Percentiles rank a stretch among this genome's conserved stretches.
Conservation (phyloP, 768 basidiomycete species). For the Cyathus striatus region DNA sequence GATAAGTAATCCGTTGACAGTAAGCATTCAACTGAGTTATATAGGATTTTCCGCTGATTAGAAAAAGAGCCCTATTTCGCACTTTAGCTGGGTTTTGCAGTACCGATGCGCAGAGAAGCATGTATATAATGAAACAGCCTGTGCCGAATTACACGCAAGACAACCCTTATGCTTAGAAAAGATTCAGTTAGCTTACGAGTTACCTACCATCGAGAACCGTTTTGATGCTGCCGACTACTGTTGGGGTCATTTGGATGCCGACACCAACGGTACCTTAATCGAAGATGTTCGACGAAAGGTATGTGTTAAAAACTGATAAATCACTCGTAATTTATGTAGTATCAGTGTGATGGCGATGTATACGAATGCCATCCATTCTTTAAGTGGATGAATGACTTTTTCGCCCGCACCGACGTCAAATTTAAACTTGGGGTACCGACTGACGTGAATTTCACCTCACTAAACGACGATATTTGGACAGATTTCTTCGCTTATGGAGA, state of each 20-base stretch:
- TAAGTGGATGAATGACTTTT: slow-evolving; percentile 12
- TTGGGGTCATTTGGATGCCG: slow-evolving; percentile 1
- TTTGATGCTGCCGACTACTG: slow-evolving; percentile 7
- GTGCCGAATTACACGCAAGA: slow-evolving; percentile 12
- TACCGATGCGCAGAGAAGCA: slow-evolving; percentile 17
- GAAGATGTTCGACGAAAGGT: slow-evolving; percentile 14
- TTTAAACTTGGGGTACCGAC: slow-evolving; percentile 11
- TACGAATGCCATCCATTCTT: slow-evolving; percentile 14
- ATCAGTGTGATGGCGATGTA: slow-evolving; percentile 3
- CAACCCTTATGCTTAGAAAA: slow-evolving; percentile 21
- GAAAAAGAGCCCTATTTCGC: slow-evolving; percentile 17
- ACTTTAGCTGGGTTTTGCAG: slow-evolving; percentile 23
- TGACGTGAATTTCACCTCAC: slow-evolving; percentile 8
- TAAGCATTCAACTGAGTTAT: slow-evolving; percentile 1
- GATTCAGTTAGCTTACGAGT: slow-evolving; percentile 11
- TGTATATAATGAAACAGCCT: slow-evolving; percentile 24
- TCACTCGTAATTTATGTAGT: neutral
- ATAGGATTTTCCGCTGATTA: neutral
- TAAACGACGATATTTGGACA: slow-evolving; percentile 6
- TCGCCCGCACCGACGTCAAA: slow-evolving; percentile 8
- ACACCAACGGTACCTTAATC: slow-evolving; percentile 10
- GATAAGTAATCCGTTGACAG: slow-evolving; percentile 21
- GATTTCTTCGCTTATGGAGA: slow-evolving; percentile 13
- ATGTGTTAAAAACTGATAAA: neutral
- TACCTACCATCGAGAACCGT: slow-evolving; percentile 5